Evolutionary conservation across 2,329 filamentous ascomycete genomes (phyloP).

Genomic region (Fusarium euwallaceae): DNA sequence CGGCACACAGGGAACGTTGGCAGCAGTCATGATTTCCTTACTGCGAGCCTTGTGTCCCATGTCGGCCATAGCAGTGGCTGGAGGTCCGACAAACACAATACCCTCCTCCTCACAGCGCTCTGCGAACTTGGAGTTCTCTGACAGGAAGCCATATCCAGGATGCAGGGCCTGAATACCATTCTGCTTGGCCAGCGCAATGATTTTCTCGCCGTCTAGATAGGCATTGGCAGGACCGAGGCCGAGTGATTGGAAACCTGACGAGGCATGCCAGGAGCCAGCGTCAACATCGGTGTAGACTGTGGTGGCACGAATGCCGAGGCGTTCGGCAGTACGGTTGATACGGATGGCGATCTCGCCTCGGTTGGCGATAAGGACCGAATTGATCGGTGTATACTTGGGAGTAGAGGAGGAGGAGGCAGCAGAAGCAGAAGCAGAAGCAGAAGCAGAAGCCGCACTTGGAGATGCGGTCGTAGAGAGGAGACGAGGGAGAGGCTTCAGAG

Average conservation of each 20-base stretch:
- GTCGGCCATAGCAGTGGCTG: slow-evolving; percentile 82
- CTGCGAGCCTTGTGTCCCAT: slow-evolving; percentile 96
- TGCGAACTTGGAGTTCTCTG: slow-evolving; percentile 93
- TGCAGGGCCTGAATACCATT: slow-evolving; percentile 92
- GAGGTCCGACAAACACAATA: slow-evolving; percentile 93
- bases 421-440: slow-evolving; percentile 51
- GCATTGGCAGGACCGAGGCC: slow-evolving; percentile 86
- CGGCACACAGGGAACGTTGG: slow-evolving; percentile 96
- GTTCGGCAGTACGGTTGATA: slow-evolving; percentile 87
- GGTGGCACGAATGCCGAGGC: slow-evolving; percentile 91
- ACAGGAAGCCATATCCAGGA: slow-evolving; percentile 95
- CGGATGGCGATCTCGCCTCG: slow-evolving; percentile 96
- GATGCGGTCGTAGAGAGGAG: slow-evolving; percentile 53
- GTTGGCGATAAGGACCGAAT: slow-evolving; percentile 94
- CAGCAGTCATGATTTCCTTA: slow-evolving; percentile 96
- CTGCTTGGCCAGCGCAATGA: slow-evolving; percentile 88
- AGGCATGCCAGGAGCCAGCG: slow-evolving; percentile 86
- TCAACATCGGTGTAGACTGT: slow-evolving; percentile 97
- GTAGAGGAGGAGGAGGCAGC: slow-evolving; percentile 48
- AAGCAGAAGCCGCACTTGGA: slow-evolving; percentile 50
- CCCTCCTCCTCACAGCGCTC: slow-evolving; percentile 89
- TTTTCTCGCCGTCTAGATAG: slow-evolving; percentile 93
- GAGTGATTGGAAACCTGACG: slow-evolving; percentile 85
- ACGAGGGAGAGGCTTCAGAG: slow-evolving; percentile 60
- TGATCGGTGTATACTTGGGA: slow-evolving; percentile 65